A percentile compares a stretch with the other conserved stretches of the same genome.
Evolutionary conservation across 805 yeast genomes (phyloP).

Genomic region (Grigorovia transvaalensis): DNA sequence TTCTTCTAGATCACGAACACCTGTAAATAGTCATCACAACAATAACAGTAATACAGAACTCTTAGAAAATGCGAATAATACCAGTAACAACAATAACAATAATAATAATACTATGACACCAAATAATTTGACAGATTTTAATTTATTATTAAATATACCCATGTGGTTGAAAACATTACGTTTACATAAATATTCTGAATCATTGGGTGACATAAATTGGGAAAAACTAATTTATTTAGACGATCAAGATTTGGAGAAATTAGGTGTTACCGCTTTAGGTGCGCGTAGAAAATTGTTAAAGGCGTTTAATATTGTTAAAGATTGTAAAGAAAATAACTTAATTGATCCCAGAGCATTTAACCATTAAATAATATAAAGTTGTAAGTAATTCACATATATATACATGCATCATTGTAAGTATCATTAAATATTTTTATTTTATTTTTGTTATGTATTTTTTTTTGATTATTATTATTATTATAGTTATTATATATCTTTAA

Average conservation of each 20-base stretch:
- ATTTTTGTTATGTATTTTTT: no score
- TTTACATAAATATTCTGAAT: conserved; percentile 87
- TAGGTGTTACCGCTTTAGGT: conserved; percentile 90
- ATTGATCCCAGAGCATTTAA: conserved; percentile 14
- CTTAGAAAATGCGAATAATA: conserved; percentile 6
- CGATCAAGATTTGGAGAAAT: conserved; percentile 58
- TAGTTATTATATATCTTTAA: no score
- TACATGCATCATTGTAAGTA: no score
- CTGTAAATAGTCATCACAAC: conserved; percentile 2
- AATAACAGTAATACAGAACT: neutral
- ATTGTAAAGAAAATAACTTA: conserved; percentile 34
- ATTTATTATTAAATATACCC: conserved; percentile 66
- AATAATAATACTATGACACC: conserved; percentile 29
- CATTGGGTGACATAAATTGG: conserved; percentile 70
- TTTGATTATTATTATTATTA: no score
- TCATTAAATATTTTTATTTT: no score
- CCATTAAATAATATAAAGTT: neutral
- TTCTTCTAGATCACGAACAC: neutral
- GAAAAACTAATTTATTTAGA: conserved; percentile 57
- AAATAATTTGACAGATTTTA: conserved; percentile 41
- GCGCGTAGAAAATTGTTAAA: conserved; percentile 90
- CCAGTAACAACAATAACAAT: neutral
- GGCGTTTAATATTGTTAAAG: conserved; percentile 77
- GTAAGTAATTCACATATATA: no score
- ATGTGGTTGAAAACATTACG: conserved; percentile 86